Evolutionary conservation across 768 basidiomycete genomes (phyloP), one percentile per base, ranked within the genome.

Genomic region (Tylopilus cervinicoccineus): DNA sequence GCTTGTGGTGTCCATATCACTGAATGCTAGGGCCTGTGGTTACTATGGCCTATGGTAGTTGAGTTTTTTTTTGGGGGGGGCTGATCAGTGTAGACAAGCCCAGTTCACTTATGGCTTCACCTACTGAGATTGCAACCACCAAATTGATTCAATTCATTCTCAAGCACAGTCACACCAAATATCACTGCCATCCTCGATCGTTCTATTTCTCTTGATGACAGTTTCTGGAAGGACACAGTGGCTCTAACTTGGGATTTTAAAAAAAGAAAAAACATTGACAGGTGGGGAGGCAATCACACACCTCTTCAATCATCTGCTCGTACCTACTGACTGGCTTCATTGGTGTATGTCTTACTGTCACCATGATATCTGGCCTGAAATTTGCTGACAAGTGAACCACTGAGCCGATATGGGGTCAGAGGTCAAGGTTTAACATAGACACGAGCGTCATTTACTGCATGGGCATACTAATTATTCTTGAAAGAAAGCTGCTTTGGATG

Each of bases 201-300:
- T n/a, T n/a, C n/a, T n/a, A n/a, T 66, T 23, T 65, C 64, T 27
- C 55, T 65, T 4, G 60, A 56, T 2, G 54, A 60, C 5, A 60
- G 58, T 1, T 65, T 74, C 49, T 83, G 78, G 81, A 67, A 79
- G 19, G 81, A 83, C 53, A 62, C 72, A 14, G 62, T 79, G 12
- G 69, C 76, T 0, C 52, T 83, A 8, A 83, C 82, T 2, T 79
- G 75, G 73, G 73, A 78, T 56, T 76, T 83, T 49, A 72, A 76
- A 28, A 75, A 76, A 1, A 72, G 77, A 28, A 75, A 76, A 1
- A 26, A 9, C 9, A 72, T 80, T 55, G 63, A 67, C n/a, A 24
- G 75, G 72, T 8, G 59, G 54, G 10, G 56, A 62, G 14, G 61
- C 66, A 16, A 72, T 80, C 58, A 59, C 49, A 20, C 49, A 61